A percentile compares a stretch with the other conserved stretches of the same genome.
Conservation (phyloP, 1,284 basidiomycete genomes). For the Melampsora larici-populina region DNA sequence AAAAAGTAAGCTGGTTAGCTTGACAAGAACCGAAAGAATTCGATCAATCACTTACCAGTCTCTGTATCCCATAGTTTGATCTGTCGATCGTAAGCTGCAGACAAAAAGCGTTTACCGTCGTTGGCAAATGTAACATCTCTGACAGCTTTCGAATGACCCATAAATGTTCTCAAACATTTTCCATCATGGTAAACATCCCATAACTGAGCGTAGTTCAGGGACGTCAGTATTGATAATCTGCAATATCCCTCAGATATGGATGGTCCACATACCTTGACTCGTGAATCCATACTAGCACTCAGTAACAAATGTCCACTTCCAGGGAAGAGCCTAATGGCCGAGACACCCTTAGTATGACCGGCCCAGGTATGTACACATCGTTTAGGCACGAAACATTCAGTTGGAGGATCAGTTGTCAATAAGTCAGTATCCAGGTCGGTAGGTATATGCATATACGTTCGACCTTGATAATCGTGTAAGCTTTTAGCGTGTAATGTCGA, state of each 20-base stretch:
- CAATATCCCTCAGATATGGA: not conserved
- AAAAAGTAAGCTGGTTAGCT: not conserved
- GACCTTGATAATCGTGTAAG: slow-evolving; percentile 93
- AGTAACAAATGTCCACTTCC: slow-evolving; percentile 86
- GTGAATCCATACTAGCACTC: slow-evolving; percentile 95
- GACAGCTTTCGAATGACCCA: slow-evolving; percentile 93
- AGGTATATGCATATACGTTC: slow-evolving; percentile 96
- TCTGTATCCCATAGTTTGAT: slow-evolving; percentile 99
- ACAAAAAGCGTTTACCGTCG: slow-evolving; percentile 82
- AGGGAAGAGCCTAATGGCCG: slow-evolving; percentile 87
- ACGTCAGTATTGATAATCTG: not conserved
- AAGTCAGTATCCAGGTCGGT: slow-evolving; percentile 64
- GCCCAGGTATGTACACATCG: slow-evolving; percentile 95
- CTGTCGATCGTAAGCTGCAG: slow-evolving; percentile 88
- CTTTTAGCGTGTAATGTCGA: slow-evolving; percentile 94
- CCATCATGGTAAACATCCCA: slow-evolving; percentile 98
- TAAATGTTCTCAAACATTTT: slow-evolving; percentile 92
- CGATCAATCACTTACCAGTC: slow-evolving; percentile 59
- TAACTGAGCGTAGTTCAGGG: slow-evolving; percentile 61
- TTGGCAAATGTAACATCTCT: slow-evolving; percentile 95
- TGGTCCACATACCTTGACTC: slow-evolving; percentile 74
- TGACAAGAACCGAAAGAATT: not conserved
- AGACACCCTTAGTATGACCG: slow-evolving; percentile 93
- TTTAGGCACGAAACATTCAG: slow-evolving; percentile 92
- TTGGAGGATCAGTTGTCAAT: slow-evolving; percentile 66